Percentiles rank a stretch among this genome's conserved stretches.
Conservation (phyloP, 2,329 filamentous ascomycete genomes). For the Exophiala dermatitidis region DNA sequence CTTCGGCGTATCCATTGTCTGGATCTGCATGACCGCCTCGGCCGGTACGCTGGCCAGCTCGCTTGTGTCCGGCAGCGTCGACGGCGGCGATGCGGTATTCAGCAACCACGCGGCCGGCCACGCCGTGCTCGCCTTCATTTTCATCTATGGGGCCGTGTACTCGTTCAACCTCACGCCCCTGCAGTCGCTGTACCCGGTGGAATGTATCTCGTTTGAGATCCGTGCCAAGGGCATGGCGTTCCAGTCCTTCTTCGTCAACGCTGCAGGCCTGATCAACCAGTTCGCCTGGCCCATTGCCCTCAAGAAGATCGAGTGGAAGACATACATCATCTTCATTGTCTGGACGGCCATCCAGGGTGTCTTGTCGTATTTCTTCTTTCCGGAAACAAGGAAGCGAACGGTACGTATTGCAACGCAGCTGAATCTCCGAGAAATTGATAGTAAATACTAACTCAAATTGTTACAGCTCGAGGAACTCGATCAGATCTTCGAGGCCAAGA, state of each 20-base stretch:
- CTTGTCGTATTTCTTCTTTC: constrained; percentile 2
- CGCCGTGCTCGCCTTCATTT: constrained; percentile 48
- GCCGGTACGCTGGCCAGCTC: constrained; percentile 33
- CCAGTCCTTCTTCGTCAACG: constrained; percentile 40
- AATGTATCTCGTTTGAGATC: constrained; percentile 49
- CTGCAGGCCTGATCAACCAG: constrained; percentile 44
- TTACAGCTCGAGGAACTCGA: constrained; percentile 5
- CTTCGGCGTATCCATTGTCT: constrained; percentile 45
- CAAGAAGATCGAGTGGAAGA: constrained; percentile 45
- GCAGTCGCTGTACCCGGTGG: constrained; percentile 47
- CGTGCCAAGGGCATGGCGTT: constrained; percentile 52
- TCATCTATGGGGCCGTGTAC: constrained; percentile 49
- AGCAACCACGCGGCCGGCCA: constrained; percentile 38
- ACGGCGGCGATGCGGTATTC: constrained; percentile 27
- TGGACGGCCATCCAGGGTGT: constrained; percentile 31
- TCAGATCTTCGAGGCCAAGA: constrained; percentile 5
- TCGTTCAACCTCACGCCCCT: constrained; percentile 46
- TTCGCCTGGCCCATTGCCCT: constrained; percentile 36
- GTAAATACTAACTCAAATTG: background rate
- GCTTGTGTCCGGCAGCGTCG: constrained; percentile 15
- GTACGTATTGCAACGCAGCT: background rate
- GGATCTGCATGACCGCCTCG: constrained; percentile 47
- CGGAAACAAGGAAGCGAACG: constrained; percentile 6
- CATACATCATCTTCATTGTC: constrained; percentile 39
- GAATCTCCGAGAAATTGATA: background rate